Base-by-base conservation (phyloP, 2,329 filamentous ascomycete species). In the Thelonectria discophora region DNA sequence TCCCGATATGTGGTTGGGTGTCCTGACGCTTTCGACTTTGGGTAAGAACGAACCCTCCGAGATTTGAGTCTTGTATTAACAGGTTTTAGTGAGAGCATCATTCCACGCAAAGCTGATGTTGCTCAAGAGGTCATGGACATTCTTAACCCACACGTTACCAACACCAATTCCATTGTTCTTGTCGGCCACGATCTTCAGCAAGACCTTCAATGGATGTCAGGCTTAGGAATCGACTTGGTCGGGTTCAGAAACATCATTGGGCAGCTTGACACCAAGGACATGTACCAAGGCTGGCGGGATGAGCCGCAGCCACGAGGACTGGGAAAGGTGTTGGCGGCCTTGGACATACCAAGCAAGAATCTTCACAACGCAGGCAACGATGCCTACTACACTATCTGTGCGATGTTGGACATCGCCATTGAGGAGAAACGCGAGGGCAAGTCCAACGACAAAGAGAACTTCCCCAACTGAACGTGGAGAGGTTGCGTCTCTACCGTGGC, bases 301-400 rank as follows among this genome's bases (percentile, higher is more conserved):
- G 82, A 85, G 20, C 69, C 73, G 0, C 79, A 90, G 2, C 74
- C 81, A 3, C 82, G 84, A 13, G 84, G 84, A 1, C 82, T 98
- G 2, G 79, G 78, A 0, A 78, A 69, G 6, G 81, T 96, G 13
- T 83, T 97, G 21, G 71, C 76, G 6, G 83, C 89, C 6, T 80
- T 97, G 27, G 85, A 84, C 3, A 85, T 96, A 9, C 69, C 78
- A 0, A 85, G 82, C 43, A 85, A 81, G 75, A 82, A 90, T 68
- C 80, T 94, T n/a, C 93, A 97, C 76, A 97, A 97, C 72, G 93
- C 89, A 0, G 88, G 93, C 2, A 97, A 97, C 66, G 93, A 97
- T 73, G 93, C 93, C 0, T 84, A 88, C 1, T 95, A 90, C 73
- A 94, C 92, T 0, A 77, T 97, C 64, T 88, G 89, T 63, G 90